These are phyloP conservation scores for Lathyrus sativus DNA, from an alignment of 306 rosid genomes.

Conservation along the genomic window DNA sequence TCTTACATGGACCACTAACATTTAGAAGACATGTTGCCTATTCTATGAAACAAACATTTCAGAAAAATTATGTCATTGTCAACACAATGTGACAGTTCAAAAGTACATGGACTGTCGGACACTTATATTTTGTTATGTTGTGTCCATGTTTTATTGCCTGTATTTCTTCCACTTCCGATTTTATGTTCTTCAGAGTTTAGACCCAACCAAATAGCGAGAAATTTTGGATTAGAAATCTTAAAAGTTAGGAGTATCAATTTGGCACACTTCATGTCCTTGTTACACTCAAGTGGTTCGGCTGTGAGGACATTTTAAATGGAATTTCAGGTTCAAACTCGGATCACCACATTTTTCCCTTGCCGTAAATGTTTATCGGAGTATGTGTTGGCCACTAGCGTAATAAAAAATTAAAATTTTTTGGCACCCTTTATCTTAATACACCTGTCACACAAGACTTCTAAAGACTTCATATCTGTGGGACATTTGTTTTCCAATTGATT, in stretches of 20 bases:
- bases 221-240: constrained; percentile 20
- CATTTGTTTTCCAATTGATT: constrained; percentile 26
- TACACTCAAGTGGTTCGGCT: no score
- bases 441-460: constrained; percentile 5
- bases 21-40: constrained; percentile 10
- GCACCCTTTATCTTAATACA: constrained; percentile 7
- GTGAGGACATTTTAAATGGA: no score
- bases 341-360: no score
- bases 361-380: no score
- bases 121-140: constrained; percentile 19
- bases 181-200: background rate
- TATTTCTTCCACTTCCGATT: constrained; percentile 29
- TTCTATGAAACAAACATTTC: constrained; percentile 23
- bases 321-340: no score
- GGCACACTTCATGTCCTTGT: background rate
- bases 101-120: constrained; percentile 7
- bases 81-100: constrained; percentile 20
- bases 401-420: background rate
- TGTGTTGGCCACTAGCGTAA: no score
- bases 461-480: no score
- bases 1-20: constrained; percentile 23
- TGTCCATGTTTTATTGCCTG: constrained; percentile 1
- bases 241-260: constrained; percentile 26
- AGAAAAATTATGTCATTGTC: constrained; percentile 10
- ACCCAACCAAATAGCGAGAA: constrained; percentile 18